These are phyloP conservation scores for Apophysomyces ossiformis DNA, from an alignment of 371 early-diverging fungal species.

Conservation along the genomic window DNA sequence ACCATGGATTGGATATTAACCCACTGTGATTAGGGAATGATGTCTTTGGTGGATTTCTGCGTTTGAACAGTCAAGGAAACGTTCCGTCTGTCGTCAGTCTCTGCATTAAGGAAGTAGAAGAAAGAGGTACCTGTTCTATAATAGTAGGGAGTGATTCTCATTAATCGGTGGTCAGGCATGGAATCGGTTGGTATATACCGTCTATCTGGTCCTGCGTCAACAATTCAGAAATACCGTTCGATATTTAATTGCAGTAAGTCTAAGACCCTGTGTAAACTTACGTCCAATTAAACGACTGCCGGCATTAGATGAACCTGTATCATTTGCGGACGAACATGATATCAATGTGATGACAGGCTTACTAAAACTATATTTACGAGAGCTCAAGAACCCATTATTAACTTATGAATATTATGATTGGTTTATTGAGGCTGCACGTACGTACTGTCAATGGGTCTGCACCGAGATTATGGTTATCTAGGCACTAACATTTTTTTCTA, in stretches of 20 bases:
- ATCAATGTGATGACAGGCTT: constrained; percentile 79
- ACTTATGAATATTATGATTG: constrained; percentile 79
- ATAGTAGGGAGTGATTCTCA: background rate
- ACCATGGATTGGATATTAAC: background rate
- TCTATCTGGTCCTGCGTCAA: constrained; percentile 76
- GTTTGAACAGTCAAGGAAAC: constrained; percentile 44
- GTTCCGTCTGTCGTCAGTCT: constrained; percentile 68
- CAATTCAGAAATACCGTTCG: constrained; percentile 68
- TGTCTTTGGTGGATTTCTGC: constrained; percentile 73
- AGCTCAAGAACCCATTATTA: constrained; percentile 77
- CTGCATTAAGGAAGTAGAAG: constrained; percentile 74
- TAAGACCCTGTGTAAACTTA: too few species aligned
- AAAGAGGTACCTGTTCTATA: constrained; percentile 42
- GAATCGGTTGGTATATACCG: constrained; percentile 81
- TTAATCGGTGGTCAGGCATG: constrained; percentile 36
- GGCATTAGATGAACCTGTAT: constrained; percentile 36
- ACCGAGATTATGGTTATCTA: too few species aligned
- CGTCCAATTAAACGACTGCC: background rate
- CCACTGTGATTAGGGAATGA: constrained; percentile 23
- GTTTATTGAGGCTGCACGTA: constrained; percentile 80
- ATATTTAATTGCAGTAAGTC: constrained; percentile 62
- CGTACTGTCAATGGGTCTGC: constrained; percentile 16
- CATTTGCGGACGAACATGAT: constrained; percentile 64
- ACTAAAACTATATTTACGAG: constrained; percentile 84
- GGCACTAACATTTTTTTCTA: constrained; percentile 22